These are phyloP conservation scores for Paecilomyces sp. DNA, from an alignment of 2,329 filamentous ascomycete species.

Conservation along the genomic window DNA sequence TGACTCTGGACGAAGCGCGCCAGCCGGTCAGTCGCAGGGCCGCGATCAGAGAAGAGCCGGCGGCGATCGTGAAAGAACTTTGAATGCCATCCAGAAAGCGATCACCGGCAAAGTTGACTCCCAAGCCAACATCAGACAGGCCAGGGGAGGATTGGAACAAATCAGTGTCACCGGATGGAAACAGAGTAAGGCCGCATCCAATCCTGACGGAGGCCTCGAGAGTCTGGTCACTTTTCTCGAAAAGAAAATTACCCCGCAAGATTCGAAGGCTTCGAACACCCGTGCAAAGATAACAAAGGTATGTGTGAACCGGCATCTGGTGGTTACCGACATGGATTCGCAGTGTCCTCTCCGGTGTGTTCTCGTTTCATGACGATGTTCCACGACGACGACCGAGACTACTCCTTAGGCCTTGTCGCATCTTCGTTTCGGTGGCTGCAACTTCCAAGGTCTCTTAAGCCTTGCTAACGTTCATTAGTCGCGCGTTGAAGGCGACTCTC, in stretches of 20 bases:
- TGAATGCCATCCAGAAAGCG: constrained; percentile 30
- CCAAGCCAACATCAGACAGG: constrained; percentile 34
- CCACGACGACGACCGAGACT: constrained; percentile 33
- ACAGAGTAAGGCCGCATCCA: constrained; percentile 60
- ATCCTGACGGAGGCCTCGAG: constrained; percentile 59
- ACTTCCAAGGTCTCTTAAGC: constrained; percentile 40
- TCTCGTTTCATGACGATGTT: constrained; percentile 37
- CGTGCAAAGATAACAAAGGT: constrained; percentile 68
- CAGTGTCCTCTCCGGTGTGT: constrained; percentile 29
- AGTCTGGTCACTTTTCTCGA: constrained; percentile 63
- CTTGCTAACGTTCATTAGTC: constrained; percentile 67
- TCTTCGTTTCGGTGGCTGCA: constrained; percentile 29
- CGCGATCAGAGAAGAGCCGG: constrained; percentile 14
- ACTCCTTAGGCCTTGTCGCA: constrained; percentile 22
- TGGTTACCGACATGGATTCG: constrained; percentile 33
- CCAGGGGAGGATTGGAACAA: constrained; percentile 22
- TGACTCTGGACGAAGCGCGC: constrained; percentile 16
- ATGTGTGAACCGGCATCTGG: constrained; percentile 48
- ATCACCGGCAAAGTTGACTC: constrained; percentile 22
- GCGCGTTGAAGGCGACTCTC: constrained; percentile 59
- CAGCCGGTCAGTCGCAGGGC: constrained; percentile 13
- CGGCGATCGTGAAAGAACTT: constrained; percentile 16
- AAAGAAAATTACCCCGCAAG: constrained; percentile 55
- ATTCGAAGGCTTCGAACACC: constrained; percentile 40
- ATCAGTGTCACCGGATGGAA: constrained; percentile 55